Conservation (phyloP, 2,329 filamentous ascomycete genomes). For the Pseudogymnoascus sp. region DNA sequence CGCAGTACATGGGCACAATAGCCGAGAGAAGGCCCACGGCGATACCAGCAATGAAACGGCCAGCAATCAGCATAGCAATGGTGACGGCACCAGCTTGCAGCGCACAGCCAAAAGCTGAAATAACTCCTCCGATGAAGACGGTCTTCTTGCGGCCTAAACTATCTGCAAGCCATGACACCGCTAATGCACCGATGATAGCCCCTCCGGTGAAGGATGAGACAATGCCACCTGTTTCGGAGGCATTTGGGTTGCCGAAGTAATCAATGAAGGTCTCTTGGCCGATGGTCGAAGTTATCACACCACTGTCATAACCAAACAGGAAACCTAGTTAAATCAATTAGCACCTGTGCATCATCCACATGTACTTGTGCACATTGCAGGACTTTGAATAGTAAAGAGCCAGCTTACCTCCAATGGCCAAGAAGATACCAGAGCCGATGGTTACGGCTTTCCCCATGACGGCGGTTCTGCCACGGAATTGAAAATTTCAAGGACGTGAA, state of each 20-base stretch:
- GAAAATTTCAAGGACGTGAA: not conserved
- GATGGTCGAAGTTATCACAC: constrained; percentile 29
- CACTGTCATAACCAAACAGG: constrained; percentile 29
- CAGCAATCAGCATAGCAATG: constrained; percentile 38
- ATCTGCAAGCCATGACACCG: constrained; percentile 30
- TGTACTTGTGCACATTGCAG: not conserved
- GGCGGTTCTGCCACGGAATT: not conserved
- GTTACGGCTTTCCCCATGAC: constrained; percentile 10
- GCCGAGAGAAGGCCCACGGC: constrained; percentile 40
- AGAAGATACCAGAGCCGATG: constrained; percentile 10
- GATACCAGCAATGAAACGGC: constrained; percentile 40
- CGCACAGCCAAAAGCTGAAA: constrained; percentile 25
- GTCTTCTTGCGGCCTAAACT: constrained; percentile 25
- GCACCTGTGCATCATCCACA: constrained; percentile 10
- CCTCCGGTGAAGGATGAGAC: constrained; percentile 36
- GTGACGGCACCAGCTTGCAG: constrained; percentile 26
- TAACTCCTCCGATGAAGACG: constrained; percentile 24
- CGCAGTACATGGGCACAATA: constrained; percentile 40
- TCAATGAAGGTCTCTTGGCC: constrained; percentile 24
- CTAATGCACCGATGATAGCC: constrained; percentile 28
- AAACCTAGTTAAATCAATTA: constrained; percentile 19
- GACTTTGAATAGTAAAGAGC: not conserved
- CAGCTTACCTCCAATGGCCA: constrained; percentile 15
- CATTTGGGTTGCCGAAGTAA: constrained; percentile 11
- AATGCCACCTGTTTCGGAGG: constrained; percentile 29